These are phyloP conservation scores for Microbotryomycetes sp. DNA, from an alignment of 1,284 basidiomycete genomes.

Conservation along the genomic window DNA sequence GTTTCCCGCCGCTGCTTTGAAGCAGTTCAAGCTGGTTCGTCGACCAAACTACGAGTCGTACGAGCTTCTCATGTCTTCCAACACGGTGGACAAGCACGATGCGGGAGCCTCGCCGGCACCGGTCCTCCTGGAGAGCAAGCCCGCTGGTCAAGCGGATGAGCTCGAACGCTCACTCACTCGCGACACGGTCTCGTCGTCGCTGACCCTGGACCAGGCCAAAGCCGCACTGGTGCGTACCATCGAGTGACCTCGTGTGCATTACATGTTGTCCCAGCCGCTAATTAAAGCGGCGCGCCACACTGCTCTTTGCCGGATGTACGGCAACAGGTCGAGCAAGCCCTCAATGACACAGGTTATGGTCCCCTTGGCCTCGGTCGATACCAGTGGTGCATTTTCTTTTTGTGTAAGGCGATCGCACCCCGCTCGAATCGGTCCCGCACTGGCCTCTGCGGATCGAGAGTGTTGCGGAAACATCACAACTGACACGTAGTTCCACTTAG, in stretches of 20 bases:
- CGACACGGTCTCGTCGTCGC: background rate
- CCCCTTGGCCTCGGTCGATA: slow-evolving; percentile 47
- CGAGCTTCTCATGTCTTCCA: background rate
- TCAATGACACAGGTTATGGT: background rate
- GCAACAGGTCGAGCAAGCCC: background rate
- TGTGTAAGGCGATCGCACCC: slow-evolving; percentile 20
- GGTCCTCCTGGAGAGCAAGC: too few species aligned
- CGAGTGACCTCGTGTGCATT: too few species aligned
- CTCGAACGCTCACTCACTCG: background rate
- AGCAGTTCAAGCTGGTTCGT: background rate
- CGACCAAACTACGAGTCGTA: background rate
- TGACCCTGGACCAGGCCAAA: background rate
- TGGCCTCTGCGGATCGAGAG: background rate
- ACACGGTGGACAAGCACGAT: background rate
- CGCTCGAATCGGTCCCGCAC: background rate
- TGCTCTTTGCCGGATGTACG: background rate
- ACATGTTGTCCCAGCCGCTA: too few species aligned
- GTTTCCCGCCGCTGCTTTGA: too few species aligned
- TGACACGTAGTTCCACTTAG: too few species aligned
- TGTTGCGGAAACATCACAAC: background rate
- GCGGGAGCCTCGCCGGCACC: too few species aligned
- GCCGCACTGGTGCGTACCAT: background rate
- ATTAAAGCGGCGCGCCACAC: too few species aligned
- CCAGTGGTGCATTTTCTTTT: slow-evolving; percentile 64
- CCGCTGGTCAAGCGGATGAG: background rate